Base-by-base conservation (phyloP, 441 rosid species). In the Jatropha podagrica region DNA sequence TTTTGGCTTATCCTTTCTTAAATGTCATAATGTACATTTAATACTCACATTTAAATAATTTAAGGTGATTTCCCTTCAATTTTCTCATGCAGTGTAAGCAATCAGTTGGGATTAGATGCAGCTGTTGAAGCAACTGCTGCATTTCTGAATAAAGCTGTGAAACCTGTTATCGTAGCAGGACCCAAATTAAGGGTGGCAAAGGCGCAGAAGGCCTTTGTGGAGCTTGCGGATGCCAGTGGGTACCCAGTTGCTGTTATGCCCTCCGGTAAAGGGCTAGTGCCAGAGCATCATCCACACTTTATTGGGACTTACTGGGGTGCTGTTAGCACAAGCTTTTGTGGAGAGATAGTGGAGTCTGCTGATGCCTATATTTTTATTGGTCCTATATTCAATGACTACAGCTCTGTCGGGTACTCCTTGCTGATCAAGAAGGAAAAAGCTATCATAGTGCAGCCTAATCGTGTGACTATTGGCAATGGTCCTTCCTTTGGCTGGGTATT, bases 221-320 rank as follows among this genome's bases (percentile, higher is more conserved):
- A 83, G 70, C 77, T 89, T 52, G 94, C 88, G 10, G 76, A 89
- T 80, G 91, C 89, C n/a, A 68, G 83, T 75, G 92, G 90, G 1
- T 91, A 87, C 76, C 88, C 92, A 0, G 1, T 91, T 13, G 87
- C 88, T 26, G 76, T 88, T 23, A 91, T 91, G 94, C 96, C 96
- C 12, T 89, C 96, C 0, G 92, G 80, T 3, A 91, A 91, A 76
- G 94, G 96, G 59, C 76, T 91, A 48, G 88, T 88, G 20, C 90
- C 89, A 11, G 94, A 91, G 77, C 83, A 84, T 72, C 91, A 82
- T 80, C 86, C 87, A 0, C 82, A 86, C 69, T 88, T 88, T 80
- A 88, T 84, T 18, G 92, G 92, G 51, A 91, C 96, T 10, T 91
- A 88, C 44, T 91, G 92, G 94, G 96, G 94, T 58, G 94, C 94